Base-by-base conservation (phyloP, 257 asterid species). In the Craterostigma plantagineum region DNA sequence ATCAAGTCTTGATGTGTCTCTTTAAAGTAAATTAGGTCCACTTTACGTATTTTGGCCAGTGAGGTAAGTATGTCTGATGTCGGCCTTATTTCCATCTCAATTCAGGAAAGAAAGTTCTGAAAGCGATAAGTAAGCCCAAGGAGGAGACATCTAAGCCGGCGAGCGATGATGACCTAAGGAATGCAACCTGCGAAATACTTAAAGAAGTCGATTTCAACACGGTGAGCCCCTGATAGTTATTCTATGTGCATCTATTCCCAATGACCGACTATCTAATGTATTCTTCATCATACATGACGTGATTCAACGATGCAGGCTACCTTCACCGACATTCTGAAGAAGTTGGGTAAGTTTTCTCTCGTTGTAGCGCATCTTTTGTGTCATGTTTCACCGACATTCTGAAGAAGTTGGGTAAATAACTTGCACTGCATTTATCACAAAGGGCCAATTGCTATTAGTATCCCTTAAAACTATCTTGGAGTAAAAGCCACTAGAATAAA, bases 301-400 rank as follows among this genome's bases (percentile, higher is more conserved):
- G 1, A 12, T 56, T 48, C 49, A 47, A 10, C 68, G 49, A 60
- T 58, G 71, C 84, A 79, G 99, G 92, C 92, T 40, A 83, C 99
- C 53, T 83, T 82, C 73, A 79, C 94, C 1, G 95, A 90, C 75
- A 83, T n/a, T n/a, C n/a, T n/a, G n/a, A n/a, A n/a, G n/a, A n/a
- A n/a, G n/a, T n/a, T n/a, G n/a, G n/a, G n/a, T n/a, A n/a, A n/a
- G n/a, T n/a, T n/a, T n/a, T n/a, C n/a, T n/a, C n/a, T n/a, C n/a
- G n/a, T n/a, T n/a, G n/a, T n/a, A n/a, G n/a, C n/a, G n/a, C n/a
- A n/a, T n/a, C n/a, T n/a, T n/a, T n/a, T n/a, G n/a, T n/a, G n/a
- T n/a, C n/a, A n/a, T n/a, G n/a, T n/a, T n/a, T n/a, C n/a, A n/a
- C n/a, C n/a, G n/a, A n/a, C n/a, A n/a, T 87, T 60, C 66, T 82